Conservation (phyloP, 257 asterid species). For the Solanum corneliomulleri region DNA sequence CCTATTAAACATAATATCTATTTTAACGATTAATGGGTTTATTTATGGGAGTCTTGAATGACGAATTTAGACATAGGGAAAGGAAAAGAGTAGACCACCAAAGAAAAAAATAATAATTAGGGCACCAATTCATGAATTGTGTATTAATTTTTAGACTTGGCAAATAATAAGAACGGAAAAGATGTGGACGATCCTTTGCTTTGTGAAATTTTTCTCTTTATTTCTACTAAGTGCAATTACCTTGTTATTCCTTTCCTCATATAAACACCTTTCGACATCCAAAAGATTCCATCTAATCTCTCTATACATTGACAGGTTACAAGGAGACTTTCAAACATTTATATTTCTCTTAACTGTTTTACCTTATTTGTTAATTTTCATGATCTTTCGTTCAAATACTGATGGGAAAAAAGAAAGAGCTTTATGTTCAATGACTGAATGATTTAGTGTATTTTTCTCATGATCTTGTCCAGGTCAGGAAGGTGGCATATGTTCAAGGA, state of each 20-base stretch:
- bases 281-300: background rate
- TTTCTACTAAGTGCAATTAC: background rate
- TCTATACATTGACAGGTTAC: background rate
- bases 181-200: background rate
- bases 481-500: constrained; percentile 67
- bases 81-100: background rate
- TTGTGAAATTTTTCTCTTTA: background rate
- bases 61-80: background rate
- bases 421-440: background rate
- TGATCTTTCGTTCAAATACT: background rate
- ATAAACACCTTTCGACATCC: background rate
- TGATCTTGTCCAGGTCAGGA: constrained; percentile 60
- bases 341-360: background rate
- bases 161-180: background rate
- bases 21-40: background rate
- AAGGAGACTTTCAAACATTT: background rate
- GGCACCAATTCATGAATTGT: background rate
- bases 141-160: background rate
- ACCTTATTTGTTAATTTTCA: background rate
- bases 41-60: background rate
- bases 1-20: background rate
- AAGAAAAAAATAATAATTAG: background rate
- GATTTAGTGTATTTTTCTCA: background rate
- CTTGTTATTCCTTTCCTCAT: background rate
- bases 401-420: background rate